Base-by-base conservation (phyloP, 208 protist genomes). In the Porcisia deanei region DNA sequence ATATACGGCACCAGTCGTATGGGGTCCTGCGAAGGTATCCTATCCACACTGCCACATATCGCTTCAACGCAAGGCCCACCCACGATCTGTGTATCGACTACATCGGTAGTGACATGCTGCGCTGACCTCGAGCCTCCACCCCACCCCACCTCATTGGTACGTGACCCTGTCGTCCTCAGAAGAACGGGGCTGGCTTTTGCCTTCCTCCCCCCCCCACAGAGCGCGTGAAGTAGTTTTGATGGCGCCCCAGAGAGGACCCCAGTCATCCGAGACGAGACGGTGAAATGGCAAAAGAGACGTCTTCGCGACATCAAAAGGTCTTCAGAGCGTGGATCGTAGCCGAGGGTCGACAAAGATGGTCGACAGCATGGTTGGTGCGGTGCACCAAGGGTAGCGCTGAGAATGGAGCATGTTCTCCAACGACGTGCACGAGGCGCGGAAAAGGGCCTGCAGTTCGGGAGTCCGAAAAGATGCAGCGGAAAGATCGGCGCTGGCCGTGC, bases 371-470 rank as follows among this genome's bases (percentile, higher is more conserved):
- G 73, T 76, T 20, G 79, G 68, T 7, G 69, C 73, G 20, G 20
- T 9, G 39, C 68, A 43, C 25, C 45, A 53, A 9, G 63, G 68
- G 61, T 83, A 79, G 52, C 69, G 77, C 52, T 77, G 72, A 58
- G 55, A 82, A 30, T 71, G 63, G 52, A 86, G 73, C 70, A 76
- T 78, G 75, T 82, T 76, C 64, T 87, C 81, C 18, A 91, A 78
- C n/a, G 68, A 74, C 34, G 79, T 61, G 49, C 80, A 71, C 2
- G 82, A 76, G 72, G 80, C 77, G 53, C 80, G 72, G 58, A 91
- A 88, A 8, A 91, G 72, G 3, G 78, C 80, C 18, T 85, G 59
- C 60, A 91, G 59, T 22, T 88, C 85, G 2, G 87, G 85, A 8
- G 89, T 54, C 10, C 81, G 82, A 66, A 85, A 89, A 14, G 87